A percentile compares a stretch with the other conserved stretches of the same genome.
Conservation (phyloP, 2,329 filamentous ascomycete genomes). For the Pseudocercospora fijiensis region DNA sequence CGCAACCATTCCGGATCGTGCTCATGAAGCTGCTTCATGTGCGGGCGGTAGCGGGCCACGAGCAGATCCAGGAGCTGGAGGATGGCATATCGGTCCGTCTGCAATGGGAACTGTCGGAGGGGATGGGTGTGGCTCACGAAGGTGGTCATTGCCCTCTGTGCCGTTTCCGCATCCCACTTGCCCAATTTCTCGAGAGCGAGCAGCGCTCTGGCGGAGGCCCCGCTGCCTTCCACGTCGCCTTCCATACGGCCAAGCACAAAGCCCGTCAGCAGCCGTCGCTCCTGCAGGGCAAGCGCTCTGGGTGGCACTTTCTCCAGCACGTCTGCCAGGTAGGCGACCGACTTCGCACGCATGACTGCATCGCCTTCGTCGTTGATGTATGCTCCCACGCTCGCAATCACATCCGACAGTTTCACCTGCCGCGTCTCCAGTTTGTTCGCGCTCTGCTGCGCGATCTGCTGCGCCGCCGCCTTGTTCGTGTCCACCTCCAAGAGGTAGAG, state of each 20-base stretch:
- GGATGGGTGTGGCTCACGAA: conserved; percentile 55
- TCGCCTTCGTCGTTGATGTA: conserved; percentile 66
- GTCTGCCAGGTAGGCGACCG: conserved; percentile 53
- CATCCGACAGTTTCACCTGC: conserved; percentile 59
- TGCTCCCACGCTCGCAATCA: conserved; percentile 64
- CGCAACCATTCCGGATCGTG: conserved; percentile 56
- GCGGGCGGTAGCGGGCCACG: conserved; percentile 60
- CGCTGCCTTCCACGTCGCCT: conserved; percentile 54
- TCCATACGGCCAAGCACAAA: conserved; percentile 66
- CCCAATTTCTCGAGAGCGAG: conserved; percentile 59
- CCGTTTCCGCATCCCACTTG: conserved; percentile 59
- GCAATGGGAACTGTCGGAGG: conserved; percentile 61
- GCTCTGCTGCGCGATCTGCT: conserved; percentile 44
- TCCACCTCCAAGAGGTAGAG: conserved; percentile 53
- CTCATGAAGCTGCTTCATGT: conserved; percentile 58
- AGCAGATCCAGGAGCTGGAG: conserved; percentile 61
- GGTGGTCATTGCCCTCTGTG: conserved; percentile 54
- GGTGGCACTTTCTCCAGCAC: conserved; percentile 52
- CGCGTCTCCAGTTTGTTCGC: conserved; percentile 56
- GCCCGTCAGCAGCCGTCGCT: conserved; percentile 59
- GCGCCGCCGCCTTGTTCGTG: conserved; percentile 49
- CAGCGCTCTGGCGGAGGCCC: conserved; percentile 59
- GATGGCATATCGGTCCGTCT: conserved; percentile 60
- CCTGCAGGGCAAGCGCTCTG: conserved; percentile 60
- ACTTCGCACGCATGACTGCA: conserved; percentile 58